A percentile compares a stretch with the other conserved stretches of the same genome.
phyloP scores from a whole-genome alignment of 2,329 filamentous ascomycete genomes.

The Fusarium robinianum region DNA sequence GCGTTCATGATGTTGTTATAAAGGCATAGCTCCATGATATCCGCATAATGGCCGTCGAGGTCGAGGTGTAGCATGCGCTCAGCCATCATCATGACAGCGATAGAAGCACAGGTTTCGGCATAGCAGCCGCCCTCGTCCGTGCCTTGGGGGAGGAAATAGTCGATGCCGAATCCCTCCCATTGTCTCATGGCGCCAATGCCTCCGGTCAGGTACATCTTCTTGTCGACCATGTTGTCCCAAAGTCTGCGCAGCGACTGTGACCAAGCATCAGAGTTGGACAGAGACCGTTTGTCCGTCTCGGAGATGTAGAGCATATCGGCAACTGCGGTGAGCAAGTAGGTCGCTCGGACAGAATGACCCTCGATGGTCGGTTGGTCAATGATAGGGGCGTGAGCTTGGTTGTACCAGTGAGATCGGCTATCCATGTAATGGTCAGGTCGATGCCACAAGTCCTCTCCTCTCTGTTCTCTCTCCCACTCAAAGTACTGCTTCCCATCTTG shows the following conservation, averaged over 20 bases:
- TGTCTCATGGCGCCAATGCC: conserved; percentile 43
- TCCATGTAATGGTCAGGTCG: conserved; percentile 54
- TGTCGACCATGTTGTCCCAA: conserved; percentile 62
- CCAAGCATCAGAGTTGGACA: conserved; percentile 34
- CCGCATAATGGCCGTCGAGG: conserved; percentile 56
- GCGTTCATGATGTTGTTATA: conserved; percentile 64
- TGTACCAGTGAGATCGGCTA: conserved; percentile 51
- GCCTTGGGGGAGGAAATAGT: conserved; percentile 61
- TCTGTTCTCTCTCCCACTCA: conserved; percentile 54
- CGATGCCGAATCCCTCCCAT: conserved; percentile 68
- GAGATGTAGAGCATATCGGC: conserved; percentile 52
- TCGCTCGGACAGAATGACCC: conserved; percentile 63
- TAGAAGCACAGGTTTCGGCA: conserved; percentile 63
- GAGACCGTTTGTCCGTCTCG: conserved; percentile 22
- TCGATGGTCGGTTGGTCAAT: conserved; percentile 46
- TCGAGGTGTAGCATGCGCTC: conserved; percentile 59
- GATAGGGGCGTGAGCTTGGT: conserved; percentile 61
- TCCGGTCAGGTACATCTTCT: conserved; percentile 23
- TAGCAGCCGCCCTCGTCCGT: conserved; percentile 67
- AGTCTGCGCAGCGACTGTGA: conserved; percentile 49
- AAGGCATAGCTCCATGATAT: conserved; percentile 64
- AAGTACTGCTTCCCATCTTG: conserved; percentile 57
- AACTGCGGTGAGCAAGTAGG: conserved; percentile 63
- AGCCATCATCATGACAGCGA: conserved; percentile 64
- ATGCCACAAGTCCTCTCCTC: conserved; percentile 54